phyloP scores from a whole-genome alignment of 371 early-diverging fungal genomes.

The Mucor irregularis region DNA sequence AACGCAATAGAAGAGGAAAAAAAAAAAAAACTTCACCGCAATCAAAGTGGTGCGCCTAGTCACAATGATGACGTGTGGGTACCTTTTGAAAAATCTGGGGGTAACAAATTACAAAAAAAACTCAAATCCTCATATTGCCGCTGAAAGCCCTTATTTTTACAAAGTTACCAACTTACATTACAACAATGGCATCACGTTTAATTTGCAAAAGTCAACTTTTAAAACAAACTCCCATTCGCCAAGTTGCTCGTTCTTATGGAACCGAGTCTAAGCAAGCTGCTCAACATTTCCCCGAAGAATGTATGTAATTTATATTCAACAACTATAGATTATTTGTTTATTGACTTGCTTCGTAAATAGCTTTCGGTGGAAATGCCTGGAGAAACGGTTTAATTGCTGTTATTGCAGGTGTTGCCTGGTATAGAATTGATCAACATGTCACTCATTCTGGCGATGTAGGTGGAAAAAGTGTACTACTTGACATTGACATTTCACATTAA shows the following conservation, averaged over 20 bases:
- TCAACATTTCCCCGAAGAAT: constrained; percentile 24
- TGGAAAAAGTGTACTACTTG: not conserved
- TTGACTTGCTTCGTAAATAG: constrained; percentile 11
- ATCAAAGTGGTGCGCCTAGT: too few relatives aligned
- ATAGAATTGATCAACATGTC: constrained; percentile 38
- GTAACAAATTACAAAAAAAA: not conserved
- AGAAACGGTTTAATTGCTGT: constrained; percentile 41
- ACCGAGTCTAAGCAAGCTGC: constrained; percentile 22
- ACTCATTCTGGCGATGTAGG: constrained; percentile 31
- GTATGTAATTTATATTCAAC: not conserved
- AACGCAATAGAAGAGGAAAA: too few relatives aligned
- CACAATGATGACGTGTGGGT: too few relatives aligned
- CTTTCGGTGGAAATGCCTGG: constrained; percentile 42
- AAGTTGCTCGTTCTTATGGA: constrained; percentile 23
- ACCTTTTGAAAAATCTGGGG: too few relatives aligned
- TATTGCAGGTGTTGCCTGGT: constrained; percentile 45
- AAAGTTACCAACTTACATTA: constrained; percentile 10
- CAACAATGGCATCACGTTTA: constrained; percentile 27
- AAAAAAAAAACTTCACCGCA: too few relatives aligned
- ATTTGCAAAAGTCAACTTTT: constrained; percentile 16
- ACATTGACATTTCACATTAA: not conserved
- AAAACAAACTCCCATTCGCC: constrained; percentile 17
- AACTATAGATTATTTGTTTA: not conserved
- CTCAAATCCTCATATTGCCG: not conserved
- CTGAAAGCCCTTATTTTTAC: not conserved